Conservation (phyloP, 345 rosid genomes). For the Eucalyptus erythrocorys region DNA sequence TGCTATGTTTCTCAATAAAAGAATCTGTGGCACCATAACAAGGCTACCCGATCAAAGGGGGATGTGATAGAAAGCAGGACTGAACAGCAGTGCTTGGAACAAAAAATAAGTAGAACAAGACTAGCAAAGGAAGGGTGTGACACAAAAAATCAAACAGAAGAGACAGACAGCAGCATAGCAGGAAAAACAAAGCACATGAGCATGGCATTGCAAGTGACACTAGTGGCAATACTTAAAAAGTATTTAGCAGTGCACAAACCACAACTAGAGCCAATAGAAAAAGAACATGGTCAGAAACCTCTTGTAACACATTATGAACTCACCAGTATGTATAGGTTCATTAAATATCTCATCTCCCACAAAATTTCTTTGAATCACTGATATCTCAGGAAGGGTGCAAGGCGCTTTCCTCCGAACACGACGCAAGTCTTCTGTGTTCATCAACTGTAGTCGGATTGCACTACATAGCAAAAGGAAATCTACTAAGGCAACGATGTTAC, state of each 20-base stretch:
- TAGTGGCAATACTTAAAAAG: not conserved
- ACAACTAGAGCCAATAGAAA: not conserved
- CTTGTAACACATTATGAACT: slow-evolving; percentile 8
- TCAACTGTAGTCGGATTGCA: slow-evolving; percentile 80
- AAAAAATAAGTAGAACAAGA: not conserved
- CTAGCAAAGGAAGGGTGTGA: not conserved
- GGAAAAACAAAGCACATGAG: not conserved
- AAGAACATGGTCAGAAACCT: not conserved
- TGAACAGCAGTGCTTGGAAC: not conserved
- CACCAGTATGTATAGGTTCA: slow-evolving; percentile 67
- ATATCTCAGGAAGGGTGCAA: slow-evolving; percentile 78
- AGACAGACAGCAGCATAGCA: not conserved
- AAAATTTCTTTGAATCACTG: slow-evolving; percentile 73
- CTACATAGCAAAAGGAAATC: slow-evolving; percentile 29
- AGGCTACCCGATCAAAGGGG: not conserved
- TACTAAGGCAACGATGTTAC: not conserved
- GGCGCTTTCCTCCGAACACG: slow-evolving; percentile 99
- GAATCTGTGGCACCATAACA: not conserved
- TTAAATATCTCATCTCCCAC: slow-evolving; percentile 62
- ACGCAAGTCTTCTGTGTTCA: slow-evolving; percentile 79
- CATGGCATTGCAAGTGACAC: not conserved
- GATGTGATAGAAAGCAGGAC: not conserved
- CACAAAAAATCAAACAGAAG: not conserved
- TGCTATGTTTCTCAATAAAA: not conserved
- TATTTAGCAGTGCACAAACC: not conserved